phyloP scores from a whole-genome alignment of 495 filamentous ascomycete species.

The Tuber microsphaerosporum region DNA sequence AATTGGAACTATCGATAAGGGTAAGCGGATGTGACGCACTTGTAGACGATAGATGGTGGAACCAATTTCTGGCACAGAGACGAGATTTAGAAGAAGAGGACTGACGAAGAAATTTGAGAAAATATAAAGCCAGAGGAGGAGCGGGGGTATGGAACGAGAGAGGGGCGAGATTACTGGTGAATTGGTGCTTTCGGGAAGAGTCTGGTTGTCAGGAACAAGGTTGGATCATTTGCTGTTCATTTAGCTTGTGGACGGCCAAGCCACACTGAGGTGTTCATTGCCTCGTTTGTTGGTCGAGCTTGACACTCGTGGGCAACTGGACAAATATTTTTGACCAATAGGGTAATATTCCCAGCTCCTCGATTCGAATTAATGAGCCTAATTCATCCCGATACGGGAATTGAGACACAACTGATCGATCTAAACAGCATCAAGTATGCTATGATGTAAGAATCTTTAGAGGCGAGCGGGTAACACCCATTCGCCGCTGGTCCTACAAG shows the following conservation, averaged over 20 bases:
- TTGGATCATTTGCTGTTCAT: neutral
- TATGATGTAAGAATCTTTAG: neutral
- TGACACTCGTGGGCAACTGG: neutral
- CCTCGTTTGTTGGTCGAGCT: neutral
- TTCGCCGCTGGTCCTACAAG: neutral
- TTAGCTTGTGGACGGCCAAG: neutral
- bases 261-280: neutral
- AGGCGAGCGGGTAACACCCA: too few species aligned
- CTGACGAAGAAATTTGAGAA: neutral
- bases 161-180: neutral
- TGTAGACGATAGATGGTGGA: neutral
- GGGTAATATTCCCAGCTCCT: neutral
- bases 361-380: neutral
- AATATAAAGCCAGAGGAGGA: neutral
- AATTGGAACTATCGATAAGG: neutral
- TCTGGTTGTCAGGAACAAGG: constrained; percentile 1
- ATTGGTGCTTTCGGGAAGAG: neutral
- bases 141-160: constrained; percentile 1
- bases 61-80: neutral
- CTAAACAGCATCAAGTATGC: neutral
- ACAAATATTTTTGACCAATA: neutral
- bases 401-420: neutral
- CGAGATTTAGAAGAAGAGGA: neutral
- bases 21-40: neutral
- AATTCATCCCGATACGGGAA: neutral